Conservation (phyloP, 495 filamentous ascomycete genomes). For the Bathelium albidoporum region DNA sequence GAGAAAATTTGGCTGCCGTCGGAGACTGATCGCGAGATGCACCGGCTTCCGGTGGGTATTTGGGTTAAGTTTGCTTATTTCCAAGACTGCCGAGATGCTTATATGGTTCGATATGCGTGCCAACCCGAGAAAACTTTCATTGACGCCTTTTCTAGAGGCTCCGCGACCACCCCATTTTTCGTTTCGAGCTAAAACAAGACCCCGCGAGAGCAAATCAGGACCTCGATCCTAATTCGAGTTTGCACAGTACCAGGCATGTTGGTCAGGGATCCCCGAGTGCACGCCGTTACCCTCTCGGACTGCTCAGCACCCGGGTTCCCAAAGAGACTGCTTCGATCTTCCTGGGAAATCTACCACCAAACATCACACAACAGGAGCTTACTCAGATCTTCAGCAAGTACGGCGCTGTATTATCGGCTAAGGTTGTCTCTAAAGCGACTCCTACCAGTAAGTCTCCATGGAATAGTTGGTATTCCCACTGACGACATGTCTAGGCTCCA, state of each 20-base stretch:
- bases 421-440: constrained; percentile 6
- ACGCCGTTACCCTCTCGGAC: not conserved
- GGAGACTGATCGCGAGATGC: constrained; percentile 29
- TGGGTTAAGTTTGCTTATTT: constrained; percentile 40
- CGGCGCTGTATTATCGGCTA: not conserved
- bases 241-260: not conserved
- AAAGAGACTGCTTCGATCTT: constrained; percentile 1
- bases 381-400: constrained; percentile 6
- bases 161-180: constrained; percentile 8
- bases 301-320: not conserved
- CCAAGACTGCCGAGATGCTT: constrained; percentile 32
- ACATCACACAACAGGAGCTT: constrained; percentile 7
- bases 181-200: constrained; percentile 5
- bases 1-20: constrained; percentile 24
- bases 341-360: constrained; percentile 3
- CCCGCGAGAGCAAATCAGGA: not conserved
- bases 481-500: not conserved
- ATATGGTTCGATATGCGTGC: constrained; percentile 19
- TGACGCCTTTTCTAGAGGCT: not conserved
- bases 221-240: not conserved
- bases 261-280: constrained; percentile 2
- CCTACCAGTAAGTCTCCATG: not conserved
- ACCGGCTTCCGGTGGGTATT: constrained; percentile 37
- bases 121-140: not conserved
- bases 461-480: not conserved